These are phyloP conservation scores for Talaromyces sp. DNA, from an alignment of 2,329 filamentous ascomycete species.

Conservation along the genomic window DNA sequence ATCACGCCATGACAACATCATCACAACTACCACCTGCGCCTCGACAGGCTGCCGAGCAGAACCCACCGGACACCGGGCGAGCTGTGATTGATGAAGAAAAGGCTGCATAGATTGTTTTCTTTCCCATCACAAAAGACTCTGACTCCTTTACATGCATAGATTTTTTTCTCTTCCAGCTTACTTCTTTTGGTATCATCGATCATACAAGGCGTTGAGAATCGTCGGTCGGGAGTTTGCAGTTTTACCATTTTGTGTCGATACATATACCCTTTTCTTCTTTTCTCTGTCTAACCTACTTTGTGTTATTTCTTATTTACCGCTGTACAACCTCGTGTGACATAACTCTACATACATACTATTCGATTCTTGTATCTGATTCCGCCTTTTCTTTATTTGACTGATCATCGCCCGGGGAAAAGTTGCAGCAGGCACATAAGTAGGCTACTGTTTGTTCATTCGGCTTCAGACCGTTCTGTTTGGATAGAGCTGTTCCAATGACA, in stretches of 20 bases:
- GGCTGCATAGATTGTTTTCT: constrained; percentile 12
- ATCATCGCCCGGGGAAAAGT: background rate
- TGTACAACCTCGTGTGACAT: constrained; percentile 14
- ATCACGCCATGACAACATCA: constrained; percentile 5
- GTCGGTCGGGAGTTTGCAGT: constrained; percentile 8
- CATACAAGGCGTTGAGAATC: constrained; percentile 15
- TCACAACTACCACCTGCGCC: constrained; percentile 23
- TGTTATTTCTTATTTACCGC: background rate
- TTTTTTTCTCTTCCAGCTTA: background rate
- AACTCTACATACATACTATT: constrained; percentile 3
- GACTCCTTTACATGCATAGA: background rate
- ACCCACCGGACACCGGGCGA: constrained; percentile 20
- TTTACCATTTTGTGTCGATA: constrained; percentile 9
- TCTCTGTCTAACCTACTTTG: background rate
- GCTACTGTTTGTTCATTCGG: background rate
- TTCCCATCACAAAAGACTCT: background rate
- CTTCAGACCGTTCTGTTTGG: background rate
- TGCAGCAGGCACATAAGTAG: background rate
- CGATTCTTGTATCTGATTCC: background rate
- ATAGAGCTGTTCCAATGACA: background rate
- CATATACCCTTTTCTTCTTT: constrained; percentile 13
- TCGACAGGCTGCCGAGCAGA: constrained; percentile 32
- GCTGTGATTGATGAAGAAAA: constrained; percentile 18
- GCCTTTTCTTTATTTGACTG: background rate
- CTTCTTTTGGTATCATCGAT: constrained; percentile 15